Conservation (phyloP, 2,329 filamentous ascomycete species). For the Fusarium heterosporum region DNA sequence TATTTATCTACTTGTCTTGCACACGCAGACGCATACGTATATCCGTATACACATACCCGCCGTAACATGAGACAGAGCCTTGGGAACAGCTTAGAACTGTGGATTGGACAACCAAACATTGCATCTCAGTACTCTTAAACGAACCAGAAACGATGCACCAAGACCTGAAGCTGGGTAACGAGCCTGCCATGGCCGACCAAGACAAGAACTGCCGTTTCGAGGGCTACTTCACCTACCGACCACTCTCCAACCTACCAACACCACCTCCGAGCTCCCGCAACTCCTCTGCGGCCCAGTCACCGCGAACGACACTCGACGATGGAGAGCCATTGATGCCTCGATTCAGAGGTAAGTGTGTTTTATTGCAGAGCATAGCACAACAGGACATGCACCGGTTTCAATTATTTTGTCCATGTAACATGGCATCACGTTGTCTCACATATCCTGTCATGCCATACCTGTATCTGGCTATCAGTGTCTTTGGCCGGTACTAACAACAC, state of each 20-base stretch:
- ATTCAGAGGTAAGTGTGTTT: constrained; percentile 52
- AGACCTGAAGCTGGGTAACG: constrained; percentile 37
- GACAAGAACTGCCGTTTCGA: constrained; percentile 48
- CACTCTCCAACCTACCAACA: constrained; percentile 75
- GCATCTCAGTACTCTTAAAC: constrained; percentile 21
- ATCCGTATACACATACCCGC: constrained; percentile 23
- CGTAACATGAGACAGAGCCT: constrained; percentile 43
- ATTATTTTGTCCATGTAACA: not conserved
- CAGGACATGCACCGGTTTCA: constrained; percentile 1
- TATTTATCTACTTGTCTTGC: constrained; percentile 15
- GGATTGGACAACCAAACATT: constrained; percentile 37
- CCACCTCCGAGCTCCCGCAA: constrained; percentile 67
- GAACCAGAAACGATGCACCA: constrained; percentile 37
- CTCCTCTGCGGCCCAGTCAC: constrained; percentile 59
- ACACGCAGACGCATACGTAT: constrained; percentile 17
- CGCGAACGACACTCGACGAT: constrained; percentile 57
- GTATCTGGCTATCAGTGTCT: constrained; percentile 1
- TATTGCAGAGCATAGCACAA: not conserved
- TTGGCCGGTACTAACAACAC: constrained; percentile 23
- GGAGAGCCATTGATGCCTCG: constrained; percentile 57
- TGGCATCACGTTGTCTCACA: constrained; percentile 22
- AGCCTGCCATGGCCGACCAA: constrained; percentile 27
- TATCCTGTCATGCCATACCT: constrained; percentile 12
- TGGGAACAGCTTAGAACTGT: constrained; percentile 37
- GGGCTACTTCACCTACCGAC: constrained; percentile 73